phyloP scores from a whole-genome alignment of 164 flowering plant species.

The Umbellularia californica region DNA sequence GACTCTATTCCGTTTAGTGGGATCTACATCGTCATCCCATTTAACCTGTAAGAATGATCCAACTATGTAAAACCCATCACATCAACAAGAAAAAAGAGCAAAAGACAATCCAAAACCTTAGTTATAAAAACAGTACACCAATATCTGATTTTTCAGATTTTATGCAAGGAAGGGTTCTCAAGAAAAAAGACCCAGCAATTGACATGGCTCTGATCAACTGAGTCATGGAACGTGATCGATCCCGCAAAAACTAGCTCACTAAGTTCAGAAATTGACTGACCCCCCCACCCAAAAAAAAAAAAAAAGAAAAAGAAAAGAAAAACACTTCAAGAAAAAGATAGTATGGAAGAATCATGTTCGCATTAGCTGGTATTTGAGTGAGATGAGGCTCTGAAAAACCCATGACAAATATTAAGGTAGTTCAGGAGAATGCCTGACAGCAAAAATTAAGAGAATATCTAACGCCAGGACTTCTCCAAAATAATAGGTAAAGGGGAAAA shows the following conservation, averaged over 20 bases:
- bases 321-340: no score
- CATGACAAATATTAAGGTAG: no score
- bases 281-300: background rate
- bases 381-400: no score
- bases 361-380: no score
- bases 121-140: background rate
- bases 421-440: no score
- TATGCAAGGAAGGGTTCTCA: background rate
- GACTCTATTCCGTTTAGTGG: conserved; percentile 55
- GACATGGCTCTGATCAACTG: background rate
- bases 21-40: conserved; percentile 73
- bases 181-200: background rate
- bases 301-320: background rate
- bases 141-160: background rate
- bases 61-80: background rate
- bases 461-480: no score
- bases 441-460: no score
- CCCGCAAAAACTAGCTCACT: no score
- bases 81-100: background rate
- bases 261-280: no score
- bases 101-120: background rate
- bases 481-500: no score
- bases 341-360: no score
- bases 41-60: conserved; percentile 53
- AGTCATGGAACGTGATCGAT: no score